phyloP scores from a whole-genome alignment of 148 eudicot species.

The Camellia lanceoleosa region DNA sequence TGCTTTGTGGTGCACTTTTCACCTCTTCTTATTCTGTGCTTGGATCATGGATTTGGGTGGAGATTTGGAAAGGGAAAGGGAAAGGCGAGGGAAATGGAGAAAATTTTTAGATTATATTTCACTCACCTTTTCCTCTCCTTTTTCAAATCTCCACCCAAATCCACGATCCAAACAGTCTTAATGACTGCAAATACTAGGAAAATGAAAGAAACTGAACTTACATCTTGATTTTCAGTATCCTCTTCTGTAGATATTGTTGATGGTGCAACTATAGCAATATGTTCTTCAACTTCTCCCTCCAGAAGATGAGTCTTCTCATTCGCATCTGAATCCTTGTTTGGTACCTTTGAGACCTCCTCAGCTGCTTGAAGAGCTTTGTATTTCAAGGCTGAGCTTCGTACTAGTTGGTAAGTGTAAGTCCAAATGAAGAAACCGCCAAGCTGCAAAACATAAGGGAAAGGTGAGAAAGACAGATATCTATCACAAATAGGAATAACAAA shows the following conservation, averaged over 20 bases:
- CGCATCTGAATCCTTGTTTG: conserved; percentile 69
- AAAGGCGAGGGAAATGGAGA: too few relatives aligned
- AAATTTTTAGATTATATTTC: too few relatives aligned
- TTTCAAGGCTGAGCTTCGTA: conserved; percentile 46
- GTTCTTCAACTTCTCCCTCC: conserved; percentile 32
- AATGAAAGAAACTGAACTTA: conserved; percentile 16
- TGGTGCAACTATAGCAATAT: conserved; percentile 16
- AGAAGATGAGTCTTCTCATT: conserved; percentile 48
- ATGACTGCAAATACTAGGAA: not conserved
- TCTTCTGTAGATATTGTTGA: conserved; percentile 10
- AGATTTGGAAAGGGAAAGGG: too few relatives aligned
- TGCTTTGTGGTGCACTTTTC: not conserved
- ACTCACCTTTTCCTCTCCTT: too few relatives aligned
- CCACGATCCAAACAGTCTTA: too few relatives aligned
- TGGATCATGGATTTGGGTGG: too few relatives aligned
- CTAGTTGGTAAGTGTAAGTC: conserved; percentile 74
- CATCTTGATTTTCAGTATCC: conserved; percentile 33
- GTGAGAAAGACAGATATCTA: not conserved
- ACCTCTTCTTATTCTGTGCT: not conserved
- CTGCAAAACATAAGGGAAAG: conserved; percentile 30
- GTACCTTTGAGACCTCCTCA: conserved; percentile 32
- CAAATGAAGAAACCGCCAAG: conserved; percentile 81
- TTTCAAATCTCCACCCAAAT: too few relatives aligned
- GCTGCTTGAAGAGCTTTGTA: conserved; percentile 35
- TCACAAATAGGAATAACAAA: not conserved